Evolutionary conservation across 306 rosid species (phyloP).

Genomic region (Aeschynomene evenia): DNA sequence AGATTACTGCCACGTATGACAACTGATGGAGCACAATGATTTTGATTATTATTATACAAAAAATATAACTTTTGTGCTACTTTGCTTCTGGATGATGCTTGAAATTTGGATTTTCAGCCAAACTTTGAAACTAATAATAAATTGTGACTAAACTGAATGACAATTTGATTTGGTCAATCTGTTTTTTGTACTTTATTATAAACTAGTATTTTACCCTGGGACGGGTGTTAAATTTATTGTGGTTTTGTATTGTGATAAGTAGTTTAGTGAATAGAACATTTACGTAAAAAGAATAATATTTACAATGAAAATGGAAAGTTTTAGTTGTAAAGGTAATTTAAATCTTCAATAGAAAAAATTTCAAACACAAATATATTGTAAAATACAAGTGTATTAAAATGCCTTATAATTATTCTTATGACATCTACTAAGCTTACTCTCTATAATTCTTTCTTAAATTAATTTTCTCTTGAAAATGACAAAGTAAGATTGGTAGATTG

Average conservation of each 20-base stretch:
- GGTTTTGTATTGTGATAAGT: too few species aligned
- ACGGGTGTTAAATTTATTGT: too few species aligned
- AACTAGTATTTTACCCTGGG: too few species aligned
- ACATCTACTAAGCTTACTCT: conserved; percentile 97
- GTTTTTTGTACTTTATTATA: too few species aligned
- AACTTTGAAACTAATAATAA: not conserved
- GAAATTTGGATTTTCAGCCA: not conserved
- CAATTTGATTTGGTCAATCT: too few species aligned
- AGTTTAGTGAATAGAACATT: too few species aligned
- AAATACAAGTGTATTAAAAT: too few species aligned
- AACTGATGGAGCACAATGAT: not conserved
- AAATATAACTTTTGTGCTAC: not conserved
- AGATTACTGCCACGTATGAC: not conserved
- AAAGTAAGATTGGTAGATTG: conserved; percentile 76
- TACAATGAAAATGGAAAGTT: too few species aligned
- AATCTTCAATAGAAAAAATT: too few species aligned
- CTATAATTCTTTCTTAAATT: conserved; percentile 90
- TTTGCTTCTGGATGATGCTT: not conserved
- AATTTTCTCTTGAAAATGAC: conserved; percentile 87
- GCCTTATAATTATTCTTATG: conserved; percentile 75
- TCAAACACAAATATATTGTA: too few species aligned
- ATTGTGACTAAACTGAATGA: not conserved
- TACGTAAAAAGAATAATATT: too few species aligned
- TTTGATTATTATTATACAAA: not conserved
- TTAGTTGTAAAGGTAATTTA: too few species aligned